A percentile compares a stretch with the other conserved stretches of the same genome.
These are phyloP conservation scores for Pseudocercospora fuligena DNA, from an alignment of 2,329 filamentous ascomycete genomes.

Conservation along the genomic window DNA sequence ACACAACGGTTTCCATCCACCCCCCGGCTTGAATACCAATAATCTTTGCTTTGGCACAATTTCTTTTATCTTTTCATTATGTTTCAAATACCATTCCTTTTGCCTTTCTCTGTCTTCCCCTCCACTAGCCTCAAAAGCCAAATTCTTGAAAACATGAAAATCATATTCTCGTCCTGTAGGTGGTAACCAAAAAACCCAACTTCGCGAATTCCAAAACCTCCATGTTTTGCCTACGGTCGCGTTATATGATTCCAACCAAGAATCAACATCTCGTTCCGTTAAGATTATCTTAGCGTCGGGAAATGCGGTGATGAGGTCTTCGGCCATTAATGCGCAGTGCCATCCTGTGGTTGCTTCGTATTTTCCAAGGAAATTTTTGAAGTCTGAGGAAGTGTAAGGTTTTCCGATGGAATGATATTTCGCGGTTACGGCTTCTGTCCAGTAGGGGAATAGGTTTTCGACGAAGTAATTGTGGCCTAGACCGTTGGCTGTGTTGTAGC, in stretches of 20 bases:
- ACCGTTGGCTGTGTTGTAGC: slow-evolving; percentile 5
- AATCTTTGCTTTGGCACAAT: neutral
- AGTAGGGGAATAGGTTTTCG: slow-evolving; percentile 6
- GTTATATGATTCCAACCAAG: slow-evolving; percentile 9
- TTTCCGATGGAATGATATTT: neutral
- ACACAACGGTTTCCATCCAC: slow-evolving; percentile 16
- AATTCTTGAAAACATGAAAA: neutral
- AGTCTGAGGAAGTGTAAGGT: neutral
- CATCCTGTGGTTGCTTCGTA: slow-evolving; percentile 4
- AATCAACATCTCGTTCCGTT: slow-evolving; percentile 25
- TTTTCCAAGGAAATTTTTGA: neutral
- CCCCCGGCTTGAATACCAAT: slow-evolving; percentile 1
- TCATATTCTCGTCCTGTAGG: neutral
- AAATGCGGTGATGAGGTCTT: slow-evolving; percentile 41
- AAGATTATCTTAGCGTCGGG: slow-evolving; percentile 35
- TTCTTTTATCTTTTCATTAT: neutral
- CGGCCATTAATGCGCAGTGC: slow-evolving; percentile 19
- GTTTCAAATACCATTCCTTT: neutral
- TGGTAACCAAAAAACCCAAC: slow-evolving; percentile 6
- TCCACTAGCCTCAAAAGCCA: neutral
- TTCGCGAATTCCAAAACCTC: neutral
- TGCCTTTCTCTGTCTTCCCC: neutral
- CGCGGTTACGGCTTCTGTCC: neutral
- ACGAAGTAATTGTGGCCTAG: slow-evolving; percentile 5
- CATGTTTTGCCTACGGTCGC: neutral